These are phyloP conservation scores for Orychophragmus violaceus DNA, from an alignment of 345 rosid genomes.

Conservation along the genomic window DNA sequence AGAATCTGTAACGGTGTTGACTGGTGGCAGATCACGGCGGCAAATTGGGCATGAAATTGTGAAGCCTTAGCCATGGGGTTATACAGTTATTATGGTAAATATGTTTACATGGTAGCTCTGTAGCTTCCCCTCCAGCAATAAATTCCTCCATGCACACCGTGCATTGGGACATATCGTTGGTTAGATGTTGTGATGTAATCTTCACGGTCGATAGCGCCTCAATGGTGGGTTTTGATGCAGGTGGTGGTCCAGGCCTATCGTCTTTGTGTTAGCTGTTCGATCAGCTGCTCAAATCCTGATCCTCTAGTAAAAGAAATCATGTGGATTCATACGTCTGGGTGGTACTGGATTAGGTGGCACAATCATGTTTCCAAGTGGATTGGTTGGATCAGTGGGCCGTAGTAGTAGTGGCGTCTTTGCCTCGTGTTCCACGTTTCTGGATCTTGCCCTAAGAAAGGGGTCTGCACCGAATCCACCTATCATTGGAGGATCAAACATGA, in stretches of 20 bases:
- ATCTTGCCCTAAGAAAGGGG: conserved; percentile 16
- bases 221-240: conserved; percentile 44
- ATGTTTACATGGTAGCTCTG: conserved; percentile 70
- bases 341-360: conserved; percentile 23
- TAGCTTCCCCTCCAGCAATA: conserved; percentile 62
- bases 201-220: conserved; percentile 47
- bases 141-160: conserved; percentile 82
- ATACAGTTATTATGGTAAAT: conserved; percentile 66
- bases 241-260: conserved; percentile 66
- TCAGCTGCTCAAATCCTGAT: conserved; percentile 42
- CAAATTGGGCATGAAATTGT: conserved; percentile 81
- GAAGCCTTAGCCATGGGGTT: conserved; percentile 72
- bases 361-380: conserved; percentile 17
- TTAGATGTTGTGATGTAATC: conserved; percentile 43
- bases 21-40: conserved; percentile 39
- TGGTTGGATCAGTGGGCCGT: conserved; percentile 34
- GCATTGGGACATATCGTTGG: conserved; percentile 44
- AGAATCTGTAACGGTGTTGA: not conserved
- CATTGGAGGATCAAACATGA: conserved; percentile 55
- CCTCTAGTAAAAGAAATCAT: conserved; percentile 46
- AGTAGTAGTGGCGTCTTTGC: conserved; percentile 34
- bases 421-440: conserved; percentile 14
- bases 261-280: conserved; percentile 58
- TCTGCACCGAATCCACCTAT: conserved; percentile 23
- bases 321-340: conserved; percentile 26